phyloP scores from a whole-genome alignment of 2,329 filamentous ascomycete genomes.

The Leptographium galeiforme region DNA sequence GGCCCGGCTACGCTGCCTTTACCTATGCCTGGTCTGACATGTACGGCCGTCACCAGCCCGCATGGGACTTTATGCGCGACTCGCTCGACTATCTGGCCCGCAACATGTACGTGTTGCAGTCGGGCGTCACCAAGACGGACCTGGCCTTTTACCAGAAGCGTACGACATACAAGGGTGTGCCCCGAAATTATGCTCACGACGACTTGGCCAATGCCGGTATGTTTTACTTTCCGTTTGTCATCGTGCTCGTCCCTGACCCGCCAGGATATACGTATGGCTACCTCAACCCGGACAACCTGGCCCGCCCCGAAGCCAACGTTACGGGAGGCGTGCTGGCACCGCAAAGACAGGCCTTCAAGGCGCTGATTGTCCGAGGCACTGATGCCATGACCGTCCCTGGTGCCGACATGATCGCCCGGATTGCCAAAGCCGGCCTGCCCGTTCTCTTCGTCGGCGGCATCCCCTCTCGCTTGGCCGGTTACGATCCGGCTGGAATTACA shows the following conservation, averaged over 20 bases:
- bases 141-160: conserved; percentile 25
- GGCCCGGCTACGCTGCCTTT: conserved; percentile 33
- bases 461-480: conserved; percentile 12
- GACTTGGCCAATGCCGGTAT: conserved; percentile 7
- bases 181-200: background rate
- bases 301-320: conserved; percentile 23
- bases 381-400: conserved; percentile 22
- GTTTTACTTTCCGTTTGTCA: background rate
- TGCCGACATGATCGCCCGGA: conserved; percentile 19
- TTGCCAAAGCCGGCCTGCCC: conserved; percentile 24
- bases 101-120: conserved; percentile 23
- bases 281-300: conserved; percentile 29
- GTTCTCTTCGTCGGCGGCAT: conserved; percentile 25
- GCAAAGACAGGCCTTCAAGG: conserved; percentile 25
- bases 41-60: conserved; percentile 24
- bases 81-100: conserved; percentile 23
- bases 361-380: conserved; percentile 21
- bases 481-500: conserved; percentile 8
- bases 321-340: conserved; percentile 22
- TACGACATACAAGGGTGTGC: background rate
- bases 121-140: conserved; percentile 25
- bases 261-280: conserved; percentile 24
- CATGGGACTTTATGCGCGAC: conserved; percentile 25
- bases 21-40: conserved; percentile 18
- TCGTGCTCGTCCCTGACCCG: too few relatives aligned